Base-by-base conservation (phyloP, 2,329 filamentous ascomycete genomes). In the Aspergillus fumigatus region DNA sequence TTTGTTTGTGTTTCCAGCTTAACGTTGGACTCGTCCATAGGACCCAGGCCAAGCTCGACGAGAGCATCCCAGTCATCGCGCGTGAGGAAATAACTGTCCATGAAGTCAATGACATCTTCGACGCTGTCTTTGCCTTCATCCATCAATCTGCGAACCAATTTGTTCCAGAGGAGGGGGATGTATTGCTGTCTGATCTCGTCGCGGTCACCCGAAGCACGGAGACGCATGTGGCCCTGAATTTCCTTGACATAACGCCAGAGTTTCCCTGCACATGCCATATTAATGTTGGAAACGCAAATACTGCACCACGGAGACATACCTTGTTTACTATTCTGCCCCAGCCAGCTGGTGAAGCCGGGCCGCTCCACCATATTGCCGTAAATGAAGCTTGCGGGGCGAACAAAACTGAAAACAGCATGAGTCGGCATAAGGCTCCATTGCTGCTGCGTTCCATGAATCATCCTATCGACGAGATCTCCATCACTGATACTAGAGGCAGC, bases 391-490 rank as follows among this genome's bases (percentile, higher is more conserved):
- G 94, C 88, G 4, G 94, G 94, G 26, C 90, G 83, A 25, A 99
- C 93, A 54, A 96, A 95, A 70, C 92, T 96, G 77, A 97, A 97
- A 41, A 97, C 83, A 26, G 92, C 94, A 74, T 99, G 94, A 1
- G 90, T 89, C 14, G 94, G 94, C 94, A 99, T 99, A 59, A 99
- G 77, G 69, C 90, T 94, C 94, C 94, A 99, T 60, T 99, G 94
- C 71, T 99, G 94, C 70, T 99, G 94, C 48, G 91, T 90, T 26
- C 94, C 94, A 73, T 99, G 94, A 58, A 99, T 99, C 93, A 99
- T 97, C 52, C 91, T 84, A 73, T 99, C 94, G 2, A 97, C 90
- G 38, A 99, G 79, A 71, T 99, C 94, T 58, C 94, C 94, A 68
- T 99, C 94, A 67, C 92, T 97, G 75, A 99, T 99, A 70, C 92